Evolutionary conservation across 164 flowering plant genomes (phyloP), one percentile per base, ranked within the genome.

Genomic region (Hamamelis virginiana): DNA sequence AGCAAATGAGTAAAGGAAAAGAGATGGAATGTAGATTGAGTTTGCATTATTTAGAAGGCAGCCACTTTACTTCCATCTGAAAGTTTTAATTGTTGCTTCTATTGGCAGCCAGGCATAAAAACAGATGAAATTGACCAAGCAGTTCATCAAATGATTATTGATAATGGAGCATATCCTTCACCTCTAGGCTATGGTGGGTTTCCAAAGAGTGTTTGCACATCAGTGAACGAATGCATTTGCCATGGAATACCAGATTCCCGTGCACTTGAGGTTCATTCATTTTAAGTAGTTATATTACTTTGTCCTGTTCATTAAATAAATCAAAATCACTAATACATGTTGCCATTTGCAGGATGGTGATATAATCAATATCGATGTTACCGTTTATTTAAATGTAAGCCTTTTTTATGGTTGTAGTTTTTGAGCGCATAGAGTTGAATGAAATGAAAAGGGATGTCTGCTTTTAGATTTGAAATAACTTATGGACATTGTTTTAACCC

Each of bases 201-300:
- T 73, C 99, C 98, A 46, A 96, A 96, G 82, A 96, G 99, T 81
- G 99, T 95, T 13, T 96, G 99, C 79, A 96, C 99, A 67, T 96
- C 99, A 26, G 91, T 96, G 68, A 96, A 96, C 79, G 99, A 96
- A 75, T 96, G 98, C 77, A 96, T 96, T 75, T 96, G 97, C 88
- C 99, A 96, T 79, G 99, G 99, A 66, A 96, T 96, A 53, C 99
- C 99, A 44, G 98, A 96, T 78, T 96, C 99, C 19, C 87, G 92
- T 71, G 77, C 83, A 25, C 94, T 96, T 73, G 96, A 96, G 99
- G 98, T 93, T 44, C 64, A 64, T 73, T 53, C 26, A 64, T 14
- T 19, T 64, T 44, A 15, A 44, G 38, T 59, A 58, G 0, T 75
- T 64, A 3, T 47, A n/a, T 11, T 59, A 4, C 61, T 56, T 61